Evolutionary conservation across 2,329 filamentous ascomycete genomes (phyloP).

Genomic region (Waltergamsia citrina): DNA sequence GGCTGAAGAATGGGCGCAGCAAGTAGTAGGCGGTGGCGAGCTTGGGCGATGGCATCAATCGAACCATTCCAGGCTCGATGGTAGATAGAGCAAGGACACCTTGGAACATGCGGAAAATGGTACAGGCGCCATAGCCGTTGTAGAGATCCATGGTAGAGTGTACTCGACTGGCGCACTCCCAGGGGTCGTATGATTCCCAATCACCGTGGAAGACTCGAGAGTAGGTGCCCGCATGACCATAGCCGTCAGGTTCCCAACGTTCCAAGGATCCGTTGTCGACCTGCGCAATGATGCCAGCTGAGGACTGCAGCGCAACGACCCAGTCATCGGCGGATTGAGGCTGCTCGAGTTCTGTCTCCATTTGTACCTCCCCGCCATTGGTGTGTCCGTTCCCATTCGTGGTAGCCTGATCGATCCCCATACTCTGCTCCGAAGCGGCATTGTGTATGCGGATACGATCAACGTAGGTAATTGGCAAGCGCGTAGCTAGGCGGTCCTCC

Average conservation of each 20-base stretch:
- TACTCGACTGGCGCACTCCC: constrained; percentile 43
- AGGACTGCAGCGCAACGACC: constrained; percentile 29
- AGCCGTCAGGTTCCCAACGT: constrained; percentile 62
- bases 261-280: constrained; percentile 63
- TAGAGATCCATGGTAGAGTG: constrained; percentile 45
- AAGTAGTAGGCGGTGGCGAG: constrained; percentile 71
- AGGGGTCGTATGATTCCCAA: constrained; percentile 48
- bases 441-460: constrained; percentile 60
- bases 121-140: constrained; percentile 47
- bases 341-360: constrained; percentile 2
- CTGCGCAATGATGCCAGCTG: constrained; percentile 49
- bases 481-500: constrained; percentile 47
- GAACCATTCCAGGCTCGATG: constrained; percentile 58
- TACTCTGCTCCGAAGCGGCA: constrained; percentile 19
- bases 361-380: not conserved
- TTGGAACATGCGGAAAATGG: constrained; percentile 51
- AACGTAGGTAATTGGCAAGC: constrained; percentile 57
- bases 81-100: constrained; percentile 44
- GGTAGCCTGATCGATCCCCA: constrained; percentile 9
- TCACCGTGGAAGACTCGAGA: constrained; percentile 41
- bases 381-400: constrained; percentile 12
- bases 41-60: constrained; percentile 62
- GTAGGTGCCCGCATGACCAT: constrained; percentile 49
- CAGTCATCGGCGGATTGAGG: constrained; percentile 25
- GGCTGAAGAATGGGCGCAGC: constrained; percentile 47